Evolutionary conservation across 495 filamentous ascomycete genomes (phyloP).

Genomic region (Cairneyella variabilis): DNA sequence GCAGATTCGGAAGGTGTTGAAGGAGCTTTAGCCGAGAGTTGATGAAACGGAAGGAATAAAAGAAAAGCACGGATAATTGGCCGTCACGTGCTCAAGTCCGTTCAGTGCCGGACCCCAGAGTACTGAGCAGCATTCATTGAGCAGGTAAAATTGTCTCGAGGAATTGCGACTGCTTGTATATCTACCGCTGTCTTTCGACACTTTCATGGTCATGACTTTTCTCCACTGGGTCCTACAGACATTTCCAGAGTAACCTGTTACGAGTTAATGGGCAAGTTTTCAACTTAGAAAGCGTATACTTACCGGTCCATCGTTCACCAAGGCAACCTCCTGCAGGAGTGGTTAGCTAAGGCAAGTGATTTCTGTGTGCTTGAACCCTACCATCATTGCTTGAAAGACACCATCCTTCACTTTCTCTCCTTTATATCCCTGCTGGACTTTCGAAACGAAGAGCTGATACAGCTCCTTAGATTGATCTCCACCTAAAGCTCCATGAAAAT

Average conservation of each 20-base stretch:
- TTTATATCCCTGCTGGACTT: constrained; percentile 67
- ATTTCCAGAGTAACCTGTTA: constrained; percentile 35
- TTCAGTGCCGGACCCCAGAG: no score
- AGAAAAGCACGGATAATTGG: no score
- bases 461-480: constrained; percentile 71
- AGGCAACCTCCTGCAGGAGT: constrained; percentile 63
- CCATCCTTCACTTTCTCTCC: constrained; percentile 85
- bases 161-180: no score
- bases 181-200: no score
- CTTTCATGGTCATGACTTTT: constrained; percentile 6
- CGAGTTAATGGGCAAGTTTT: constrained; percentile 8
- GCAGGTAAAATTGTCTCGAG: no score
- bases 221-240: constrained; percentile 15
- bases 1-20: no score
- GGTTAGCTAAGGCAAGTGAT: constrained; percentile 1
- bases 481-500: constrained; percentile 86
- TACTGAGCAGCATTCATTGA: no score
- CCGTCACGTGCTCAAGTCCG: no score
- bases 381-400: constrained; percentile 92
- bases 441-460: constrained; percentile 78
- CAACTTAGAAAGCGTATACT: constrained; percentile 30
- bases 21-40: no score
- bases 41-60: no score
- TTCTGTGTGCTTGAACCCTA: background rate
- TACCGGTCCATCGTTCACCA: constrained; percentile 94